phyloP scores from a whole-genome alignment of 495 filamentous ascomycete genomes.

The Aspergillus asperescens region DNA sequence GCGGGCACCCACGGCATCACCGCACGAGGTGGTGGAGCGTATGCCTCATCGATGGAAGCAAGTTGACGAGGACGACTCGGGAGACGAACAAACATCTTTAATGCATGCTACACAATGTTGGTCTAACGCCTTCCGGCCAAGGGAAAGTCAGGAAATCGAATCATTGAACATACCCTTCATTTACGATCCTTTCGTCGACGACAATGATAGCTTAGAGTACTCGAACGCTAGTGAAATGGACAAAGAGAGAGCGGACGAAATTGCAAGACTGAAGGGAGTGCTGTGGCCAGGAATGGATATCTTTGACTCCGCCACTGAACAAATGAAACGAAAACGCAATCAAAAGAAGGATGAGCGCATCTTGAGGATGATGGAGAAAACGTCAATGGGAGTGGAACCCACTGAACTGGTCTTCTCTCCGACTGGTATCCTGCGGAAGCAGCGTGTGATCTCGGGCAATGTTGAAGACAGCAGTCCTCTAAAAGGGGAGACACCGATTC shows the following conservation, averaged over 20 bases:
- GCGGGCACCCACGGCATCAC: not conserved
- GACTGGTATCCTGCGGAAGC: conserved; percentile 49
- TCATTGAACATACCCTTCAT: not conserved
- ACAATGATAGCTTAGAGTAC: conserved; percentile 15
- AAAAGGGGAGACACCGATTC: conserved; percentile 46
- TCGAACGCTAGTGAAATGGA: conserved; percentile 17
- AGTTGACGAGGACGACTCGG: conserved; percentile 5
- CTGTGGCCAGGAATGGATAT: conserved; percentile 81
- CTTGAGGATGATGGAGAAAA: conserved; percentile 62
- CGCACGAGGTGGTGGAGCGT: not conserved
- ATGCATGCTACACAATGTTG: conserved; percentile 24
- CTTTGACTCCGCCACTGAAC: conserved; percentile 76
- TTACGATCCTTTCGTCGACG: conserved; percentile 22
- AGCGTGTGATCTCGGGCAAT: conserved; percentile 53
- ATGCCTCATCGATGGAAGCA: conserved; percentile 14
- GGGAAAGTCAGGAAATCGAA: not conserved
- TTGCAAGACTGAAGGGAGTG: conserved; percentile 62
- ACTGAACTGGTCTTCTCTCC: conserved; percentile 63
- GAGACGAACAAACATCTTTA: conserved; percentile 8
- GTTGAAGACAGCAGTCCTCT: conserved; percentile 48
- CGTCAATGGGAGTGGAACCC: conserved; percentile 63
- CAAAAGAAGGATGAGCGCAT: conserved; percentile 76
- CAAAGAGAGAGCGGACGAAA: conserved; percentile 36
- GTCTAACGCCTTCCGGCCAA: not conserved
- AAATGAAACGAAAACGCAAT: conserved; percentile 75